Evolutionary conservation across 495 filamentous ascomycete genomes (phyloP), one percentile per base, ranked within the genome.

Genomic region (Aspergillus affinis): DNA sequence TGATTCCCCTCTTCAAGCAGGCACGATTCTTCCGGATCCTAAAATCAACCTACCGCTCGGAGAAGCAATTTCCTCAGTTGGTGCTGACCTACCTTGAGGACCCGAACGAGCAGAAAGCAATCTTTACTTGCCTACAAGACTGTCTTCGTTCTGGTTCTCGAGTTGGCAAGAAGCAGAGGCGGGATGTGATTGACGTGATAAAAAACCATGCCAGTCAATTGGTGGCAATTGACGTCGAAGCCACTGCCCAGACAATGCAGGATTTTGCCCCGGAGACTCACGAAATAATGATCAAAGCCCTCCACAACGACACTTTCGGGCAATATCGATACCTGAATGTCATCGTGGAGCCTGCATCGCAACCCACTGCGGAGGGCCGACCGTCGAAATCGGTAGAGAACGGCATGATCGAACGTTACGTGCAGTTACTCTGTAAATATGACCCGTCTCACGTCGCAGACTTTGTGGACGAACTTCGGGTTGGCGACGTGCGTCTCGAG

Each of bases 1-100:
- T 97, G 65, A 85, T 98, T 13, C 87, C 90, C 1, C 72, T 89
- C 1, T 90, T 97, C 63, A 83, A 87, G 56, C 79, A 88, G 62
- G 94, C 95, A 5, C 84, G 86, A 8, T 98, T 97, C 69, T 94
- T 90, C 70, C 87, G 93, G n/a, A 92, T 98, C 48, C 73, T 98
- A 32, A 98, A 98, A 74, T 88, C 89, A 26, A 90, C 90, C 29
- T 96, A 96, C 68, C 85, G 85, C 62, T 78, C 83, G 5, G 92
- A 97, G 60, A 90, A 86, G 63, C 86, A 92, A 66, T 96, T 90
- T 64, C 81, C 89, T 3, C 86, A 89, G 62, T 81, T 96, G 36
- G 73, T 98, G 0, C 77, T 90, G 63, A 85, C 88, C 1, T 96
- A 91, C 69, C 90, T 98, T 48, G 89, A 97, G 57, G 94, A 98